Base-by-base conservation (phyloP, 2,329 filamentous ascomycete genomes). In the Fusarium continuum region DNA sequence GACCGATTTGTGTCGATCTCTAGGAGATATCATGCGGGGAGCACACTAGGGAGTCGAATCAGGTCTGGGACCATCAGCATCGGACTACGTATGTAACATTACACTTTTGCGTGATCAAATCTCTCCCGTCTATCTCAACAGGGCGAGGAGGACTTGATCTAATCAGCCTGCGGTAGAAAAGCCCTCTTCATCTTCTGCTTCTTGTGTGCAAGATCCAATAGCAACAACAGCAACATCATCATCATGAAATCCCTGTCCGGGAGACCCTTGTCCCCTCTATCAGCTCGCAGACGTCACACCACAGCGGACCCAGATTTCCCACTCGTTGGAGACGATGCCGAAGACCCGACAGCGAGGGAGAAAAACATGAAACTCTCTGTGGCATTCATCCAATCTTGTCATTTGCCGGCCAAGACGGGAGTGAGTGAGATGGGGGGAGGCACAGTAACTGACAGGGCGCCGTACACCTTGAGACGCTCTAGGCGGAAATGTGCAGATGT, bases 381-480 rank as follows among this genome's bases (percentile, higher is more conserved):
- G 34, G 16, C 40, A 43, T 47, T 34, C 39, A 25, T 55, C 32
- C 29, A 28, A 49, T 35, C 23, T 45, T 45, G 20, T 40, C 17
- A 61, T 56, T 63, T 58, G 46, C 20, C 40, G 43, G 35, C 26
- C 35, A 40, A 34, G 35, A 34, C 41, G 25, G 28, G 41, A 43
- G 38, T 16, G 17, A 32, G 20, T 23, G 23, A 40, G 28, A 25
- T 28, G 20, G 50, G 39, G 36, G 43, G n/a, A n/a, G n/a, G n/a
- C 22, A 57, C 44, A 57, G 48, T 50, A 55, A 50, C 25, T 28
- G 49, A 50, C 60, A 61, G 50, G 56, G 46, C 51, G 39, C 23
- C 34, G 34, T 22, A 26, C 34, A 25, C 14, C 23, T 39, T 5
- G 29, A 11, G 13, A 25, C 19, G 32, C 36, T 17, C 10, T 26